Evolutionary conservation across 2,329 filamentous ascomycete genomes (phyloP).

Genomic region (Colletotrichum siamense): DNA sequence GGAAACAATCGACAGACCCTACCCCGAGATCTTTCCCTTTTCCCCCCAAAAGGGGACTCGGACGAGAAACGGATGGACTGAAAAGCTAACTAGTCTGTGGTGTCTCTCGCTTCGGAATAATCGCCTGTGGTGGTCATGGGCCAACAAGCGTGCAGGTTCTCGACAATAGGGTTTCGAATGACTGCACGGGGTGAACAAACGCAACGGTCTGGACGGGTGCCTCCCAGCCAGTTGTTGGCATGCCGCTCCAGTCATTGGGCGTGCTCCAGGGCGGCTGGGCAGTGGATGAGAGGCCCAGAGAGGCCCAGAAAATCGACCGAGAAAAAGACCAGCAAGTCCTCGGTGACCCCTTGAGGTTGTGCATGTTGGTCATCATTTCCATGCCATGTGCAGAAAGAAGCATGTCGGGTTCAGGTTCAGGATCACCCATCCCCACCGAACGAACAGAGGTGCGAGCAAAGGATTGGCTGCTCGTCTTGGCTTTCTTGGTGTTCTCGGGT

Average conservation of each 20-base stretch:
- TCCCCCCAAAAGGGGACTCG: neutral
- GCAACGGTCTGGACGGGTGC: neutral
- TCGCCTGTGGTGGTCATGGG: neutral
- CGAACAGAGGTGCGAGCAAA: neutral
- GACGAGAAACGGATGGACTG: neutral
- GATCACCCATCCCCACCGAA: neutral
- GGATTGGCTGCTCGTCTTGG: neutral
- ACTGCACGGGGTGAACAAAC: neutral
- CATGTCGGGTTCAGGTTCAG: slow-evolving; percentile 1
- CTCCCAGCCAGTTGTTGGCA: slow-evolving; percentile 8
- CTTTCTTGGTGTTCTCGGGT: neutral
- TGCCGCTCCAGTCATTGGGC: neutral
- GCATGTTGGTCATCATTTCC: neutral
- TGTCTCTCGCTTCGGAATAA: neutral
- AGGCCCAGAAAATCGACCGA: neutral
- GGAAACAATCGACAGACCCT: neutral
- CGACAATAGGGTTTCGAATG: neutral
- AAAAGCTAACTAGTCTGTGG: neutral
- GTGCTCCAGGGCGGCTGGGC: slow-evolving; percentile 14
- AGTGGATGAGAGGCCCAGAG: neutral
- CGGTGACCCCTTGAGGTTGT: neutral
- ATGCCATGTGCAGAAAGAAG: slow-evolving; percentile 1
- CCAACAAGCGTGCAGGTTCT: neutral
- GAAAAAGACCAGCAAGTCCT: neutral
- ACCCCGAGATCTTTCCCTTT: neutral